Percentiles rank a stretch among this genome's conserved stretches.
Conservation (phyloP, 2,329 filamentous ascomycete genomes). For the Fusarium mangiferae region DNA sequence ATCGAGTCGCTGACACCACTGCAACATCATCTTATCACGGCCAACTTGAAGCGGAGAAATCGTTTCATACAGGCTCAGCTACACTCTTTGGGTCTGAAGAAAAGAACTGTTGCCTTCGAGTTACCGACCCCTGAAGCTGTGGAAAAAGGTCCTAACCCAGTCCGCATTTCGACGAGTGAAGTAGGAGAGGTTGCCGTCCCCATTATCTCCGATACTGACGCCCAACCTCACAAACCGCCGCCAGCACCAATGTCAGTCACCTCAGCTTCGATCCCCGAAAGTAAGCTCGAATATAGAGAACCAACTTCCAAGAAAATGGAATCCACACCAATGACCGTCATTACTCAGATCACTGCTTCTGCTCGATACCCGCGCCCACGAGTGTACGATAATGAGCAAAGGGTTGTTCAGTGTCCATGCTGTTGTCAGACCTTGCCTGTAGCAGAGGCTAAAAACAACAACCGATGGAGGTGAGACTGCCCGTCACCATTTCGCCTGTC, state of each 20-base stretch:
- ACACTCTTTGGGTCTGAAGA: neutral
- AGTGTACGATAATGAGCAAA: neutral
- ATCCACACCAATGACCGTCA: accelerated
- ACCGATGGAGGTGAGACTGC: neutral
- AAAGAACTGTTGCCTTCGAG: neutral
- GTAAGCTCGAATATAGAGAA: neutral
- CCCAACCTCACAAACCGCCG: neutral
- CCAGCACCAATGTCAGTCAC: neutral
- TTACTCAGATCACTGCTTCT: neutral
- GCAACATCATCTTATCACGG: neutral
- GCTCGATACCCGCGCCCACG: neutral
- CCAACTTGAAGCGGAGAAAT: neutral
- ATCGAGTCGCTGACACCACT: accelerated
- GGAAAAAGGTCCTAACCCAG: accelerated
- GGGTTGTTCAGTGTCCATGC: neutral
- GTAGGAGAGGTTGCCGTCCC: accelerated
- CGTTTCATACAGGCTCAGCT: neutral
- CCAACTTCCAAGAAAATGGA: accelerated
- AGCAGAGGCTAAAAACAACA: accelerated
- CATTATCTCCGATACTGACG: neutral
- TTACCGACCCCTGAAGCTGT: accelerated
- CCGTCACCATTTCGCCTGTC: too few relatives aligned
- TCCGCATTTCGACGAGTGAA: too few relatives aligned
- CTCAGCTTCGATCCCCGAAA: neutral
- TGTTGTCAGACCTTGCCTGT: neutral